These are phyloP conservation scores for Alloascoidea hylecoeti DNA, from an alignment of 805 yeast genomes.

Conservation along the genomic window DNA sequence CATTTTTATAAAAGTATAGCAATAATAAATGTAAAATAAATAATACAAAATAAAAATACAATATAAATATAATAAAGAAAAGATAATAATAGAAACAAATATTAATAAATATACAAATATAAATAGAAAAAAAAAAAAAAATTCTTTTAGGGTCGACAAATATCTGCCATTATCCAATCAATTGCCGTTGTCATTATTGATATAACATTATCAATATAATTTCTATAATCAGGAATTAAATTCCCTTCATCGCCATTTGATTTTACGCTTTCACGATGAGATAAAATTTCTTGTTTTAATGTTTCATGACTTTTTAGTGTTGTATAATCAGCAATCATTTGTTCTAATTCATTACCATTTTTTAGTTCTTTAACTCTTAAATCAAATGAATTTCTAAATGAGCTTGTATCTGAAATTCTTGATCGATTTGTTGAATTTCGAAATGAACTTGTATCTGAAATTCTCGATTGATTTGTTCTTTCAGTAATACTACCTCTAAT, in stretches of 20 bases:
- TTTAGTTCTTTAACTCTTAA: too few relatives aligned
- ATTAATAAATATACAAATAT: too few relatives aligned
- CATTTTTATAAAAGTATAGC: too few relatives aligned
- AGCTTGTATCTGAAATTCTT: background rate
- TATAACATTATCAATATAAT: background rate
- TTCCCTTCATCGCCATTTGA: background rate
- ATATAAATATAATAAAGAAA: too few relatives aligned
- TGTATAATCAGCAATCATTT: background rate
- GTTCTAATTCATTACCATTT: background rate
- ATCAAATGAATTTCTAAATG: background rate
- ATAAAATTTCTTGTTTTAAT: background rate
- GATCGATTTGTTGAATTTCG: background rate
- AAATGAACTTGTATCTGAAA: background rate
- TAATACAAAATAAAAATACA: too few relatives aligned
- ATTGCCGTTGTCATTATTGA: background rate
- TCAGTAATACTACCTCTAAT: background rate
- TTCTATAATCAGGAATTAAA: background rate
- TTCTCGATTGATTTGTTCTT: background rate
- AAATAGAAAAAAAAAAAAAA: too few relatives aligned
- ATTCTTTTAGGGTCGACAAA: too few relatives aligned
- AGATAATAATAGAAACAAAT: too few relatives aligned
- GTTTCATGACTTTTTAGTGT: background rate
- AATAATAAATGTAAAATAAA: too few relatives aligned
- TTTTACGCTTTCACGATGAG: background rate
- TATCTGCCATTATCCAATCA: background rate